Percentiles rank a stretch among this genome's conserved stretches.
Evolutionary conservation across 2,329 filamentous ascomycete species (phyloP).

Genomic region (Aureobasidium melanogenum): DNA sequence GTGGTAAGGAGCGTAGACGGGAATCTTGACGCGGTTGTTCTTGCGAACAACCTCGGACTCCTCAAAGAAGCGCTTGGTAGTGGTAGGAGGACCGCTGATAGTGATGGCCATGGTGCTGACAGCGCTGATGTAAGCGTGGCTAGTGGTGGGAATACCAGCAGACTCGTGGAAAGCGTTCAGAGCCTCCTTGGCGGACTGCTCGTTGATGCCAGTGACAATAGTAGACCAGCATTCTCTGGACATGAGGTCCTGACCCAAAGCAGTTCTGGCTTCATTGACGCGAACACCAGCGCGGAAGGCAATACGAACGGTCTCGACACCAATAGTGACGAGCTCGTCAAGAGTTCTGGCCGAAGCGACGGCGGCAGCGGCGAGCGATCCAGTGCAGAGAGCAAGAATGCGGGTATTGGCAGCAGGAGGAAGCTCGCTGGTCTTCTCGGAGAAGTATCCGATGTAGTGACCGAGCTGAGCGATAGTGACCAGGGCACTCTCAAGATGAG

Average conservation of each 20-base stretch:
- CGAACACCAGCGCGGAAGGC: conserved; percentile 54
- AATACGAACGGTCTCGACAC: conserved; percentile 55
- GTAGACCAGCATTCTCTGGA: conserved; percentile 56
- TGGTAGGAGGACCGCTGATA: conserved; percentile 49
- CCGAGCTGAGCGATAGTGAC: conserved; percentile 57
- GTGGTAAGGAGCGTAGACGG: conserved; percentile 52
- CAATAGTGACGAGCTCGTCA: conserved; percentile 52
- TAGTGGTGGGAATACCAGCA: conserved; percentile 42
- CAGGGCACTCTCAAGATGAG: conserved; percentile 56
- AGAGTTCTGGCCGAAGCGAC: conserved; percentile 56
- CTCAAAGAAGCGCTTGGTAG: conserved; percentile 43
- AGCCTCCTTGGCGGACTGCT: conserved; percentile 42
- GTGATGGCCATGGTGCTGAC: conserved; percentile 51
- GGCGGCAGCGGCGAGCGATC: conserved; percentile 60
- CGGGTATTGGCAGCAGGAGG: conserved; percentile 41
- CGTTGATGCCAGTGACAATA: conserved; percentile 50
- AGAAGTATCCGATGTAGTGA: conserved; percentile 57
- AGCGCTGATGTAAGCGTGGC: conserved; percentile 50
- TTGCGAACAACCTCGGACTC: conserved; percentile 40
- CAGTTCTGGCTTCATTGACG: conserved; percentile 34
- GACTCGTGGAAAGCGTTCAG: conserved; percentile 51
- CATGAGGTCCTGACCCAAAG: conserved; percentile 39
- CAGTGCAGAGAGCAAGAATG: conserved; percentile 59
- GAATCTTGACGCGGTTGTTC: conserved; percentile 43
- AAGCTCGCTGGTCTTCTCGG: conserved; percentile 45